These are phyloP conservation scores for Begonia loranthoides DNA, from an alignment of 306 rosid genomes.

Conservation along the genomic window DNA sequence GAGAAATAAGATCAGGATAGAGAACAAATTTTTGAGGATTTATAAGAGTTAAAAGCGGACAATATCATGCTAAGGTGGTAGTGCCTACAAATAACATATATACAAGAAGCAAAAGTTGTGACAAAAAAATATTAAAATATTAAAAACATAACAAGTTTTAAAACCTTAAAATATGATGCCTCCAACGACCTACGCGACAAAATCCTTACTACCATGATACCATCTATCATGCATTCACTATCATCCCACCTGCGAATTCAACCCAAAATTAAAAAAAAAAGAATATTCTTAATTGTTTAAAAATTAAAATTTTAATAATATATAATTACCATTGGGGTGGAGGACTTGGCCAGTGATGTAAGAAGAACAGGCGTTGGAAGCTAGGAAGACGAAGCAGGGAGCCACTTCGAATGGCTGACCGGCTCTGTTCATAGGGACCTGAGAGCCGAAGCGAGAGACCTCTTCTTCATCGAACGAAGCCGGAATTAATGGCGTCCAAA, in stretches of 20 bases:
- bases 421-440: slow-evolving; percentile 35
- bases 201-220: too few species aligned
- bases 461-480: slow-evolving; percentile 25
- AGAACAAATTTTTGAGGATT: too few species aligned
- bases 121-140: too few species aligned
- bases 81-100: too few species aligned
- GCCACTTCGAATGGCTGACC: slow-evolving; percentile 49
- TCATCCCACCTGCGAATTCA: slow-evolving; percentile 11
- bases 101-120: too few species aligned
- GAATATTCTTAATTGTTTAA: background rate
- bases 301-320: too few species aligned
- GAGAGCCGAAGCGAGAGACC: slow-evolving; percentile 25
- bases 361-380: slow-evolving; percentile 31
- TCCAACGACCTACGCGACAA: too few species aligned
- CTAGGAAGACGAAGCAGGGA: slow-evolving; percentile 42
- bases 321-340: slow-evolving; percentile 14
- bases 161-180: too few species aligned
- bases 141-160: too few species aligned
- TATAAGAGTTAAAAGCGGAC: too few species aligned
- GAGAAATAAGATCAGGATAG: too few species aligned
- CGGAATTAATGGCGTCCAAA: slow-evolving; percentile 47
- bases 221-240: slow-evolving; percentile 12
- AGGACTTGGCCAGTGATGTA: slow-evolving; percentile 22
- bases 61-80: too few species aligned
- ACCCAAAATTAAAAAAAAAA: background rate